Conservation (phyloP, 192 early-diverging fungal species). For the Nowakowskiella sp. region DNA sequence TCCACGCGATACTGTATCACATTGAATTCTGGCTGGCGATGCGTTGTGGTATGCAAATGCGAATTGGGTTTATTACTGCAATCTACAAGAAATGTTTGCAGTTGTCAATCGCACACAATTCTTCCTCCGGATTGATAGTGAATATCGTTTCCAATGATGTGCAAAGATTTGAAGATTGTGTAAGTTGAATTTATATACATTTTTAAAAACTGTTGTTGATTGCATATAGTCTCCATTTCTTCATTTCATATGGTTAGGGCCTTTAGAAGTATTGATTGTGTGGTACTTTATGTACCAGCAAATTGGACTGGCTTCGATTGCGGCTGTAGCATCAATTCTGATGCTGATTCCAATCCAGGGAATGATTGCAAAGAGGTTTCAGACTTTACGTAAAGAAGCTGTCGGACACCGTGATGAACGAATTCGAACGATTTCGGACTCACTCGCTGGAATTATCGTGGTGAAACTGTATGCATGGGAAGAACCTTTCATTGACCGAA, state of each 20-base stretch:
- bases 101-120: conserved; percentile 31
- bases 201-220: background rate
- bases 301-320: conserved; percentile 31
- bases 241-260: conserved; percentile 23
- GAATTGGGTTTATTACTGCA: conserved; percentile 34
- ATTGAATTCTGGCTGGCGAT: conserved; percentile 27
- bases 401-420: conserved; percentile 29
- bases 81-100: conserved; percentile 38
- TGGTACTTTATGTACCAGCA: conserved; percentile 37
- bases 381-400: conserved; percentile 16
- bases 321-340: conserved; percentile 17
- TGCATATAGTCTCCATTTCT: background rate
- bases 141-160: conserved; percentile 45
- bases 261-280: conserved; percentile 28
- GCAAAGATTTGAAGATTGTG: conserved; percentile 40
- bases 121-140: conserved; percentile 35
- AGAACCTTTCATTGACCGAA: conserved; percentile 27
- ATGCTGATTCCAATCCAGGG: conserved; percentile 40
- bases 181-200: conserved; percentile 26
- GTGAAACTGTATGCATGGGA: conserved; percentile 51
- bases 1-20: conserved; percentile 26
- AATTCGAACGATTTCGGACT: conserved; percentile 36
- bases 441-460: conserved; percentile 37
- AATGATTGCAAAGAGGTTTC: conserved; percentile 26
- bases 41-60: conserved; percentile 37